phyloP scores from a whole-genome alignment of 176 grass and related monocot species.

The Cymbopogon citratus region DNA sequence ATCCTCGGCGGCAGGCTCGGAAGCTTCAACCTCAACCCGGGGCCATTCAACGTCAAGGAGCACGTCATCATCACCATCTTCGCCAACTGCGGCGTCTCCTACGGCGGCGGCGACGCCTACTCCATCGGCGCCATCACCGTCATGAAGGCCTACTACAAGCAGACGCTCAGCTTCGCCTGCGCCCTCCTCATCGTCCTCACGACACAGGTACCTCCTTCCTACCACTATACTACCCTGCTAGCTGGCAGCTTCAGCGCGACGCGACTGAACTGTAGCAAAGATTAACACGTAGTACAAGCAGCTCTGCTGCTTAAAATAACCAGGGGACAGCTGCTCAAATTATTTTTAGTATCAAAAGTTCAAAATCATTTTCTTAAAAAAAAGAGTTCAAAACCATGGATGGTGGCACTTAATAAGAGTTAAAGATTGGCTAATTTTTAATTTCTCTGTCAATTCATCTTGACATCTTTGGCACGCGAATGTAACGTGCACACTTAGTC shows the following conservation, averaged over 20 bases:
- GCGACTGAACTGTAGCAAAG: neutral
- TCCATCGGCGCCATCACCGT: slow-evolving; percentile 97
- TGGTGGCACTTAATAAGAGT: no score
- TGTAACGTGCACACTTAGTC: neutral
- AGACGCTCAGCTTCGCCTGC: slow-evolving; percentile 67
- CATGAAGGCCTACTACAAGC: slow-evolving; percentile 98
- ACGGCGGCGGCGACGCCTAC: slow-evolving; percentile 85
- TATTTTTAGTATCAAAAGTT: no score
- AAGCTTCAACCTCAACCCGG: slow-evolving; percentile 85
- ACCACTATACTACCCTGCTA: no score
- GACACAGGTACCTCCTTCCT: slow-evolving; percentile 46
- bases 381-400: no score
- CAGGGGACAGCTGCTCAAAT: no score
- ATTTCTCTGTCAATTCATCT: neutral
- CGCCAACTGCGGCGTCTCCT: slow-evolving; percentile 89
- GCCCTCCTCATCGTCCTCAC: slow-evolving; percentile 88
- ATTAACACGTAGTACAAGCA: no score
- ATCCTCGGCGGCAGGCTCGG: slow-evolving; percentile 45
- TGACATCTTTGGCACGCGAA: neutral
- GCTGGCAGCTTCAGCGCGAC: neutral
- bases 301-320: neutral
- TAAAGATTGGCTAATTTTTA: no score
- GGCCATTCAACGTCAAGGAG: slow-evolving; percentile 94
- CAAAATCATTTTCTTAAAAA: no score
- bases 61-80: slow-evolving; percentile 94